Percentiles rank a stretch among this genome's conserved stretches.
These are phyloP conservation scores for Penstemon newberryi DNA, from an alignment of 257 asterid species.

Conservation along the genomic window DNA sequence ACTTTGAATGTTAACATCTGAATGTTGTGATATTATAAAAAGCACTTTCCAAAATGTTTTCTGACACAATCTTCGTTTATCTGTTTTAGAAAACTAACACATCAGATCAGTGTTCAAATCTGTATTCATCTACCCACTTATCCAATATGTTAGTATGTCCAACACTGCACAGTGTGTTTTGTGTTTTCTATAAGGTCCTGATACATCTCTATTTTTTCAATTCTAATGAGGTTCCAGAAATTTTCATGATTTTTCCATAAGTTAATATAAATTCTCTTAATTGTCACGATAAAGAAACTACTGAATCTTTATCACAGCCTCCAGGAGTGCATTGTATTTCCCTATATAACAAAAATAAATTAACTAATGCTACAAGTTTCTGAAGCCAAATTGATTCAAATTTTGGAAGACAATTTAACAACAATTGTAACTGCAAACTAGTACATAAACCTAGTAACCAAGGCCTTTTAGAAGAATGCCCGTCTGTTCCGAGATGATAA, in stretches of 20 bases:
- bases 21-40: too few relatives aligned
- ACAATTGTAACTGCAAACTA: slow-evolving; percentile 1
- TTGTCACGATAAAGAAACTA: background rate
- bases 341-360: background rate
- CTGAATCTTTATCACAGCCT: background rate
- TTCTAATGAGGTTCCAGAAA: background rate
- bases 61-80: too few relatives aligned
- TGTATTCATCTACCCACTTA: too few relatives aligned
- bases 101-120: too few relatives aligned
- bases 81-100: too few relatives aligned
- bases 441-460: slow-evolving; percentile 15
- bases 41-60: too few relatives aligned
- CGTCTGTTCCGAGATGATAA: background rate
- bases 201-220: background rate
- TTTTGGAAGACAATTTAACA: background rate
- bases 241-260: background rate
- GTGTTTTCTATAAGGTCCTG: too few relatives aligned
- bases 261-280: background rate
- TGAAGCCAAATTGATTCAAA: background rate
- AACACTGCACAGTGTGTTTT: too few relatives aligned
- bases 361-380: background rate
- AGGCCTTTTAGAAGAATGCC: background rate
- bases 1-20: too few relatives aligned
- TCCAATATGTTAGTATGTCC: background rate
- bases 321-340: background rate